phyloP scores from a whole-genome alignment of 164 flowering plant genomes.

The Magnolia changhungtana region DNA sequence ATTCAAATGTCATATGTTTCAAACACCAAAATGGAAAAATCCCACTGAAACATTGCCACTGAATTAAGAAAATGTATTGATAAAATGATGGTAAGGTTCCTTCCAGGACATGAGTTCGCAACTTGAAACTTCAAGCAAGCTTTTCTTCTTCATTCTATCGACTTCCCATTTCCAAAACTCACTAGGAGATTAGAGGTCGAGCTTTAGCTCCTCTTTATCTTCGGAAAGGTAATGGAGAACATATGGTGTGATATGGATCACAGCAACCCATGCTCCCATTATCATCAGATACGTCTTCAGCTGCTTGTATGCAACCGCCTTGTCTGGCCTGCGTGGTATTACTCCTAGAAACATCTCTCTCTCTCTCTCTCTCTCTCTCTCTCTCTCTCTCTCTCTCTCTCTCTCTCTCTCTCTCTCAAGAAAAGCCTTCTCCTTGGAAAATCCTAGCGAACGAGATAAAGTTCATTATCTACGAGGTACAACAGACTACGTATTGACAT shows the following conservation, averaged over 20 bases:
- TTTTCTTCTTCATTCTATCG: neutral
- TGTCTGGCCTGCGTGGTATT: conserved; percentile 77
- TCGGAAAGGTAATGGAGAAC: conserved; percentile 65
- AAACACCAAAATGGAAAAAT: neutral
- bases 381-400: too few species aligned
- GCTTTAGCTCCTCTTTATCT: conserved; percentile 48
- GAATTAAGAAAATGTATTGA: too few species aligned
- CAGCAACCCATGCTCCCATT: conserved; percentile 60
- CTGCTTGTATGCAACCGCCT: conserved; percentile 72
- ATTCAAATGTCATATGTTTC: neutral
- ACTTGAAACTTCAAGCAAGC: neutral
- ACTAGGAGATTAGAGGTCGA: conserved; percentile 44
- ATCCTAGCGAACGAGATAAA: neutral
- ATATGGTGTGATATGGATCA: conserved; percentile 71
- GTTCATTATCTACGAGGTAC: too few species aligned
- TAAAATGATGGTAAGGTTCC: neutral
- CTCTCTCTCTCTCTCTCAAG: too few species aligned
- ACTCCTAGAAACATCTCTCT: conserved; percentile 67
- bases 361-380: neutral
- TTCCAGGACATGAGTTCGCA: neutral
- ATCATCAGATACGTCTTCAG: conserved; percentile 53
- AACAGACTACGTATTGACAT: too few species aligned
- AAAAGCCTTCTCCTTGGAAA: neutral
- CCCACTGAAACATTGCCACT: neutral
- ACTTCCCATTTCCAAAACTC: neutral